Evolutionary conservation across 2,329 filamentous ascomycete species (phyloP), one percentile per base, ranked within the genome.

Genomic region (Penicillium palitans): DNA sequence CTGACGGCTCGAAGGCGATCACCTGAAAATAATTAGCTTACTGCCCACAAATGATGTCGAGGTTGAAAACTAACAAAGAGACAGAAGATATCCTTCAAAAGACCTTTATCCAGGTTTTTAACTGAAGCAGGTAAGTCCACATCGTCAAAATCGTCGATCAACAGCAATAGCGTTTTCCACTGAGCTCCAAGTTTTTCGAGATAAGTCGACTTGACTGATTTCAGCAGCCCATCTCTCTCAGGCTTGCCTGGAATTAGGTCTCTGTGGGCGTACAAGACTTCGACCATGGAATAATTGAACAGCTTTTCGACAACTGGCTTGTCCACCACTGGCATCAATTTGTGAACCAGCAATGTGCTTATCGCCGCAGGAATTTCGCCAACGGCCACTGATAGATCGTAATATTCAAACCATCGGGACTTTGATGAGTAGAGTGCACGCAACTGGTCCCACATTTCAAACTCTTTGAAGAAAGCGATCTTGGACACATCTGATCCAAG

Each of bases 371-470:
- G 33, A 6, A 65, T 29, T 29, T 59, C 59, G 13, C 57, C 59
- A 15, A 44, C 39, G 24, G 50, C 37, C 2, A 60, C n/a, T 8
- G 50, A 59, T 6, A 59, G 25, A 24, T 65, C 55, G 21, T 64
- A 62, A n/a, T 52, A 47, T n/a, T 65, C 61, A 17, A 51, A 46
- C 52, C 57, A 65, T 24, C 49, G 53, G 12, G 35, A 39, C 24
- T 60, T 58, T 6, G 40, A 17, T 13, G 19, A 37, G 33, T 63
- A 65, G 8, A 63, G 47, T 17, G 41, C 29, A 8, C 54, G 33
- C 13, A 65, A 39, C 19, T 65, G 50, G 29, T 65, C 59, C 29
- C 52, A 51, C 61, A 65, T 60, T 24, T 65, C 62, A 29, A 65
- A 63, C 21, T 63, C 62, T 42, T 58, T 60, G 50, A 65, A 65